Base-by-base conservation (phyloP, 129 eudicot species). In the Helichrysum umbraculigerum region DNA sequence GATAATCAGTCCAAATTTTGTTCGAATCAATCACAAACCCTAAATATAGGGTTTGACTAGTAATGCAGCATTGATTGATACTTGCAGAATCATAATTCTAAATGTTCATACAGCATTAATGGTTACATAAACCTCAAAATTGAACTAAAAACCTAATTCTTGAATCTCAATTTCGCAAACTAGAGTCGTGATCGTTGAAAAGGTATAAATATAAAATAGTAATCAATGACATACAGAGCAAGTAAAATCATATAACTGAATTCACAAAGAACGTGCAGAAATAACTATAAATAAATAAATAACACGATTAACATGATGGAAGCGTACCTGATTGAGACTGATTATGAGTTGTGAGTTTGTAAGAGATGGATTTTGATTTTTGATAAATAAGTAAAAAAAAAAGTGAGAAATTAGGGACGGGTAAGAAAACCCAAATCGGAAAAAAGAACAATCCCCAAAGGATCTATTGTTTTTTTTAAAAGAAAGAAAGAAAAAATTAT, bases 381-480 rank as follows among this genome's bases (percentile, higher is more conserved):
- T 25, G 28, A 25, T 25, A 1, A 25, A 25, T 29, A 65, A 65
- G 6, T 25, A 19, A 32, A 47, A 47, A 3, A 47, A 47, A 47
- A 47, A 15, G 17, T 47, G 6, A 44, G 52, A 12, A 44, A 44
- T 14, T n/a, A 14, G 17, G 54, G 52, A 47, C n/a, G 20, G 33
- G 60, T 61, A 61, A 70, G 73, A 51, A 25, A 47, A 56, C 44
- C 59, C 64, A 62, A 78, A 32, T 33, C n/a, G 51, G 52, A 30
- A 68, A 62, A 11, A 51, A 20, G 77, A 61, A 78, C 29, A 78
- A 71, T 78, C 57, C 17, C 66, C 76, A 16, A 25, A 78, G 74
- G 82, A 78, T 71, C 77, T 78, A 78, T 44, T 44, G 17, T 44
- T 14, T 44, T 44, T 44, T 12, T 25, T 1, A 25, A 25, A 25